Evolutionary conservation across 192 early-diverging fungal species (phyloP).

Genomic region (Backusella westeae): DNA sequence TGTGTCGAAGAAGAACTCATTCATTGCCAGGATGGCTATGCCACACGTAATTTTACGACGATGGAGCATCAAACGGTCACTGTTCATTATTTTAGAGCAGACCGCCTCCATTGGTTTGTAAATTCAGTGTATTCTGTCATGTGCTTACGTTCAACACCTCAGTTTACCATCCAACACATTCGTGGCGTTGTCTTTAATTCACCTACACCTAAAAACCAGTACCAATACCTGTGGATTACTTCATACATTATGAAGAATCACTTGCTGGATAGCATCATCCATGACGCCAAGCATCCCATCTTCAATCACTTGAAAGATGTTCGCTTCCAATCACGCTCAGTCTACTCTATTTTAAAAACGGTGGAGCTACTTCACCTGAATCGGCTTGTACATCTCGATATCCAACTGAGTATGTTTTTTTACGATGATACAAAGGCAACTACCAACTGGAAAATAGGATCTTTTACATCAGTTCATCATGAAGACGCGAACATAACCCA

Average conservation of each 20-base stretch:
- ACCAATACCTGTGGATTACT: slow-evolving; percentile 12
- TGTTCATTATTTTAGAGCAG: not conserved
- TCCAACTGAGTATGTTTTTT: not conserved
- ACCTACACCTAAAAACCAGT: not conserved
- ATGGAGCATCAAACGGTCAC: not conserved
- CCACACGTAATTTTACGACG: not conserved
- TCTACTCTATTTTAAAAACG: not conserved
- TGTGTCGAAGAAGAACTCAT: not conserved
- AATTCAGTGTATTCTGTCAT: not conserved
- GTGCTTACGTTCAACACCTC: not conserved
- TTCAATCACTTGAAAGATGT: not conserved
- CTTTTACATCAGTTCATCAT: not conserved
- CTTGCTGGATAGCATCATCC: not conserved
- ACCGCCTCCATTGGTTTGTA: not conserved
- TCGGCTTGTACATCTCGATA: not conserved
- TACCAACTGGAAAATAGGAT: not conserved
- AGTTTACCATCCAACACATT: not conserved
- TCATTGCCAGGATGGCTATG: not conserved
- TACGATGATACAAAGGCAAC: not conserved
- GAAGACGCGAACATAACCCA: not conserved
- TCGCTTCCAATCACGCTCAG: not conserved
- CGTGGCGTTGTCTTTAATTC: not conserved
- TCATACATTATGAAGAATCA: not conserved
- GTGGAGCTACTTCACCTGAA: not conserved
- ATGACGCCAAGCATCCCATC: not conserved